Conservation (phyloP, 306 rosid species). For the Cucurbita pepo region DNA sequence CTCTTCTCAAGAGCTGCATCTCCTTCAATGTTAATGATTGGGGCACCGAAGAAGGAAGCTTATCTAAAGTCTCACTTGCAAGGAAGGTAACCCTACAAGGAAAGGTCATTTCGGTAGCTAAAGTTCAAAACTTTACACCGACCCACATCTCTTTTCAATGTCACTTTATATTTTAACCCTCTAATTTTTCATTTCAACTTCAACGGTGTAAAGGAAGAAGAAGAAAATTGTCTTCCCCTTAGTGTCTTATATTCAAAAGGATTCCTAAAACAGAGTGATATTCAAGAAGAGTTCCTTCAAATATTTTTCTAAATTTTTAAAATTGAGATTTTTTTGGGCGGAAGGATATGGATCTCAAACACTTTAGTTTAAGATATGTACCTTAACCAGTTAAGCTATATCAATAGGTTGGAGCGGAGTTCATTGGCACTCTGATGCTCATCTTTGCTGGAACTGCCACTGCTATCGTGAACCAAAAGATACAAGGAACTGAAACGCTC, state of each 20-base stretch:
- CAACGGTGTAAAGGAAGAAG: not conserved
- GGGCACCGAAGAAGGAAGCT: slow-evolving; percentile 57
- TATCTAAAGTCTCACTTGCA: slow-evolving; percentile 46
- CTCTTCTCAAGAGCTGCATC: slow-evolving; percentile 41
- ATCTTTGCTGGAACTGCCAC: slow-evolving; percentile 63
- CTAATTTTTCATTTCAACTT: too few species aligned
- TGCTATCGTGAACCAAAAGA: slow-evolving; percentile 65
- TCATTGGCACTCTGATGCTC: slow-evolving; percentile 58
- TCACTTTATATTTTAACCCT: not conserved
- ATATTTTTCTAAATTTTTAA: not conserved
- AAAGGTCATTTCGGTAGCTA: not conserved
- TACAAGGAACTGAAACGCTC: slow-evolving; percentile 38
- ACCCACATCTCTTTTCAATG: not conserved
- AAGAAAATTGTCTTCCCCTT: not conserved
- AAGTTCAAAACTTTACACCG: not conserved
- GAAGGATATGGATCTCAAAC: too few species aligned
- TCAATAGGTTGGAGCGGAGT: slow-evolving; percentile 82
- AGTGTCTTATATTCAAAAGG: too few species aligned
- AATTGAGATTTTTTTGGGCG: too few species aligned
- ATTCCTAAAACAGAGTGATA: too few species aligned
- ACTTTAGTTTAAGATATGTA: too few species aligned
- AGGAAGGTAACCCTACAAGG: slow-evolving; percentile 31
- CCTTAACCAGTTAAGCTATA: not conserved
- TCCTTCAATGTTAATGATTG: slow-evolving; percentile 45
- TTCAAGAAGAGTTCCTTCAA: too few species aligned